Evolutionary conservation across 148 eudicot species (phyloP).

Genomic region (Limonium bicolor): DNA sequence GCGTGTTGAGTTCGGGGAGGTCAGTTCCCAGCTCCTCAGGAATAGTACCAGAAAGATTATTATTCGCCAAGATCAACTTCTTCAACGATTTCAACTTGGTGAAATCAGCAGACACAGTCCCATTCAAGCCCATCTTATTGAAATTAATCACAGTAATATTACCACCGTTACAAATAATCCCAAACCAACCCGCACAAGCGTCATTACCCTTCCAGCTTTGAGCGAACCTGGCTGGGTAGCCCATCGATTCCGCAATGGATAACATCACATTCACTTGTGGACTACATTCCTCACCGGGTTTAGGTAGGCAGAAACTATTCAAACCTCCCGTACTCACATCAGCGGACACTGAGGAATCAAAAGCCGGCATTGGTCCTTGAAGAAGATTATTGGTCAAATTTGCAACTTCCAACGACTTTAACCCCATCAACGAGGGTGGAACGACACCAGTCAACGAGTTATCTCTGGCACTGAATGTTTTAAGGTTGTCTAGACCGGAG

Average conservation of each 20-base stretch:
- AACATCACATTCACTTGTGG: slow-evolving; percentile 42
- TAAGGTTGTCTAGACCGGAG: slow-evolving; percentile 15
- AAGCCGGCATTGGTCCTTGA: slow-evolving; percentile 42
- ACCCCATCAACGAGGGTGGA: slow-evolving; percentile 15
- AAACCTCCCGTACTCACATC: slow-evolving; percentile 16
- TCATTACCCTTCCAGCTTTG: slow-evolving; percentile 49
- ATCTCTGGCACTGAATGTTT: slow-evolving; percentile 42
- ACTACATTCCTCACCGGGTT: slow-evolving; percentile 48
- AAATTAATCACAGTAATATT: slow-evolving; percentile 27
- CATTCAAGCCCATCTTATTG: slow-evolving; percentile 26
- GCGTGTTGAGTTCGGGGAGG: slow-evolving; percentile 20
- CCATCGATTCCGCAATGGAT: slow-evolving; percentile 26
- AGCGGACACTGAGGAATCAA: slow-evolving; percentile 10
- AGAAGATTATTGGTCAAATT: slow-evolving; percentile 32
- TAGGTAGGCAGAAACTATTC: slow-evolving; percentile 33
- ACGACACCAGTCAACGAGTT: slow-evolving; percentile 37
- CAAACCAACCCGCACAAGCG: slow-evolving; percentile 41
- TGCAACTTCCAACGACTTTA: slow-evolving; percentile 18
- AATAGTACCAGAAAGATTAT: slow-evolving; percentile 35
- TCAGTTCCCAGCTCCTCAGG: slow-evolving; percentile 32
- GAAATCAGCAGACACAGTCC: slow-evolving; percentile 44
- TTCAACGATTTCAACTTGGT: slow-evolving; percentile 30
- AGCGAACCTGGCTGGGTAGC: slow-evolving; percentile 39
- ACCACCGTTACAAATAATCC: slow-evolving; percentile 24
- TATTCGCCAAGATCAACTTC: slow-evolving; percentile 26